Evolutionary conservation across 257 asterid species (phyloP).

Genomic region (Nicotiana attenuata): DNA sequence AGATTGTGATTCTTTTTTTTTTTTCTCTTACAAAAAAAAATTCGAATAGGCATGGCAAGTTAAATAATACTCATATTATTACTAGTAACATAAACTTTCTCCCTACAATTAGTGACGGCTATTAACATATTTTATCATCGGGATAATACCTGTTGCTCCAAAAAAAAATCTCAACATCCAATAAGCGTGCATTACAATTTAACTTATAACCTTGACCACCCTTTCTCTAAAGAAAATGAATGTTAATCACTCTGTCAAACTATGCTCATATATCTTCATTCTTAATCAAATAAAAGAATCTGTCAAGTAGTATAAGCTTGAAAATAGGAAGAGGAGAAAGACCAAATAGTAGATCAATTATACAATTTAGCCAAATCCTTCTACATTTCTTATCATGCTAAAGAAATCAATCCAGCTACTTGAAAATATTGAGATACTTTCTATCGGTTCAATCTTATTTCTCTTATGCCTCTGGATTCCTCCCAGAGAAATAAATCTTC

Average conservation of each 20-base stretch:
- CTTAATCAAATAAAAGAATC: not conserved
- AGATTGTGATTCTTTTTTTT: too few relatives aligned
- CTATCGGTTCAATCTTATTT: not conserved
- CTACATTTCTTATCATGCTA: not conserved
- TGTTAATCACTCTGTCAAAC: not conserved
- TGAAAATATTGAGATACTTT: not conserved
- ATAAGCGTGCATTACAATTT: not conserved
- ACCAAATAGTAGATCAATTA: not conserved
- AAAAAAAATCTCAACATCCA: too few relatives aligned
- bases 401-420: not conserved
- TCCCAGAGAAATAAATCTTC: too few relatives aligned
- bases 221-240: not conserved
- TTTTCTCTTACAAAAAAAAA: too few relatives aligned
- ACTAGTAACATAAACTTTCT: too few relatives aligned
- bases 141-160: too few relatives aligned
- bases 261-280: not conserved
- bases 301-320: not conserved
- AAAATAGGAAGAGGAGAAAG: not conserved
- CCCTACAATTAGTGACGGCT: too few relatives aligned
- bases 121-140: too few relatives aligned
- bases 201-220: not conserved
- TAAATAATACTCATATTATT: too few relatives aligned
- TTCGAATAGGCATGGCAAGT: too few relatives aligned
- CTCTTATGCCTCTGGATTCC: too few relatives aligned
- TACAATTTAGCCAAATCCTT: not conserved